Percentiles rank a stretch among this genome's conserved stretches.
Evolutionary conservation across 208 protist genomes (phyloP).

Genomic region (Trypanosoma vivax): DNA sequence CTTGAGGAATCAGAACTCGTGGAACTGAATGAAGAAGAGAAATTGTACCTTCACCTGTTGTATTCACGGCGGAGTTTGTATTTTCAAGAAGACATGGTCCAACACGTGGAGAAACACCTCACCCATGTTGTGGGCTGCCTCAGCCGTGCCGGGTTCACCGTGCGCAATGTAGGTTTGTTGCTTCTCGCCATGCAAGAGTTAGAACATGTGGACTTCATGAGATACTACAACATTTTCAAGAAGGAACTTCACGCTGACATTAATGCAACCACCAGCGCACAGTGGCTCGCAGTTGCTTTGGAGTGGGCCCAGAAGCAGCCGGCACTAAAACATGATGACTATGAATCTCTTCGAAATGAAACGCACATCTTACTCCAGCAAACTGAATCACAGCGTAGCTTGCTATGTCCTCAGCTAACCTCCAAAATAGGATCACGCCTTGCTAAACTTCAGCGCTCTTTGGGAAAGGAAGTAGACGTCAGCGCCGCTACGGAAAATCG

Average conservation of each 20-base stretch:
- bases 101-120: constrained; percentile 19
- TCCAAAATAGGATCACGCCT: constrained; percentile 9
- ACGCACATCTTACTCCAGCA: constrained; percentile 3
- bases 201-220: constrained; percentile 53
- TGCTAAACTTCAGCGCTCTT: not conserved
- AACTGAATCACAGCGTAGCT: not conserved
- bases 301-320: constrained; percentile 16
- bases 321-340: not conserved
- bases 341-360: constrained; percentile 18
- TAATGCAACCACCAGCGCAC: not conserved
- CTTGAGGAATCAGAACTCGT: constrained; percentile 49
- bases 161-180: constrained; percentile 45
- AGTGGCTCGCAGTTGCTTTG: constrained; percentile 19
- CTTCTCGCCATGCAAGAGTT: constrained; percentile 68
- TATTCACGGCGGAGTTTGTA: constrained; percentile 45
- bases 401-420: not conserved
- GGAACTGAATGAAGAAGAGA: constrained; percentile 39
- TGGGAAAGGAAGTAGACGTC: not conserved
- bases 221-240: constrained; percentile 49
- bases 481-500: not conserved
- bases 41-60: constrained; percentile 54
- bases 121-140: not conserved
- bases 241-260: constrained; percentile 5
- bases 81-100: constrained; percentile 35
- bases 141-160: constrained; percentile 24